Evolutionary conservation across 1,139 yeast species (phyloP), one percentile per base, ranked within the genome.

Genomic region (Hemisphaericaspora lyxosophila): DNA sequence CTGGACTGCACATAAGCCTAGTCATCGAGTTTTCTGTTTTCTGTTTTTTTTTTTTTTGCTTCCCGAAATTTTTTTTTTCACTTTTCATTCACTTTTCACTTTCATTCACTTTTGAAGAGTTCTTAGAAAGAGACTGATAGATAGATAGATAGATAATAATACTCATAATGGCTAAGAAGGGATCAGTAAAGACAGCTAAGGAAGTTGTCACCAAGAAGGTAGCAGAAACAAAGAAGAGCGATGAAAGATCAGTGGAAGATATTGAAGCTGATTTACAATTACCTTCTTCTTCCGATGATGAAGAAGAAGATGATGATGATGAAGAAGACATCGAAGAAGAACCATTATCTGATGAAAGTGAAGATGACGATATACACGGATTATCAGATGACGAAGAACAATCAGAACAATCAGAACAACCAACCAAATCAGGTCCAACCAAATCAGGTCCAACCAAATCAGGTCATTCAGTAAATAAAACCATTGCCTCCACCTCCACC

Each of bases 221-320:
- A 14, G 13, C 38, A 16, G 23, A 38, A n/a, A 15, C 40, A 19
- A 36, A 29, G 25, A 33, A 26, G 16, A 26, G 31, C 13, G 29
- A 14, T 33, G 59, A 54, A 24, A 53, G 46, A 39, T 45, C 54
- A 22, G 55, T 53, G 17, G 60, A 57, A 34, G 60, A 55, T 17
- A 53, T 58, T 39, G 62, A 59, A 39, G 58, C 57, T 31, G 70
- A 62, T 35, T 60, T 67, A 35, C 64, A 62, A 35, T 51, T 57
- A 20, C 59, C 61, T 20, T 57, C 63, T 7, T 58, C 67, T 8
- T 58, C 63, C 19, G 63, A 47, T 13, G 62, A 54, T 31, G 60
- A 55, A 42, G 53, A 47, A 29, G 52, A 50, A n/a, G 55, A 47
- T 15, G 23, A 3, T 4, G 9, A 11, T 9, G 59, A 54, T 31